A percentile compares a stretch with the other conserved stretches of the same genome.
These are phyloP conservation scores for Stemphylium lycopersici DNA, from an alignment of 2,329 filamentous ascomycete genomes.

Conservation along the genomic window DNA sequence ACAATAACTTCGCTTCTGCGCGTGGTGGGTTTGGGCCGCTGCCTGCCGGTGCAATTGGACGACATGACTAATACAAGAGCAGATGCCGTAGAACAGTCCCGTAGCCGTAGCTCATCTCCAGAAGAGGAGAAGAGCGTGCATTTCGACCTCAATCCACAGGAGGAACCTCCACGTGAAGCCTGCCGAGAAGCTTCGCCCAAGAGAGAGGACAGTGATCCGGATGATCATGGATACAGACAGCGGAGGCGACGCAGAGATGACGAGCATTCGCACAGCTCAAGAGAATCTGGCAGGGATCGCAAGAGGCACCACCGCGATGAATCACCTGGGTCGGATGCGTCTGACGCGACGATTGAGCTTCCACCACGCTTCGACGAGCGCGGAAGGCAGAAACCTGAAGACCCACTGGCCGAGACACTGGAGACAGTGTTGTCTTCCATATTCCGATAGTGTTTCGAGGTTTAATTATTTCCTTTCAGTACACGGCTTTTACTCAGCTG, in stretches of 20 bases:
- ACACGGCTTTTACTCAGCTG: background rate
- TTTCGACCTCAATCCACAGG: conserved; percentile 46
- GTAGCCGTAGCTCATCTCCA: conserved; percentile 21
- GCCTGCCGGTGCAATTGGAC: conserved; percentile 25
- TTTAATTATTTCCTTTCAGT: background rate
- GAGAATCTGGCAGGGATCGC: conserved; percentile 23
- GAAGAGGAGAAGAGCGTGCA: conserved; percentile 45
- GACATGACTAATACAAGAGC: conserved; percentile 7
- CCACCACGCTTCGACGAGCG: conserved; percentile 46
- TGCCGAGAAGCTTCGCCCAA: conserved; percentile 23
- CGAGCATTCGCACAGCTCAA: conserved; percentile 21
- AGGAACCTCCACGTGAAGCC: conserved; percentile 26
- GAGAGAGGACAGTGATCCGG: conserved; percentile 4
- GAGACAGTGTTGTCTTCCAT: conserved; percentile 42
- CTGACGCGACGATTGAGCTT: conserved; percentile 45
- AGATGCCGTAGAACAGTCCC: conserved; percentile 35
- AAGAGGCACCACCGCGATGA: conserved; percentile 31
- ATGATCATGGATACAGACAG: conserved; percentile 10
- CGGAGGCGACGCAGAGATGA: conserved; percentile 21
- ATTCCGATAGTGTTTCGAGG: conserved; percentile 29
- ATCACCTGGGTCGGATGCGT: conserved; percentile 35
- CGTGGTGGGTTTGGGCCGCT: conserved; percentile 45
- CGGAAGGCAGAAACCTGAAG: conserved; percentile 37
- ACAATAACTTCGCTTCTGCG: conserved; percentile 26
- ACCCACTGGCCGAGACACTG: conserved; percentile 43